Conservation (phyloP, 345 rosid genomes). For the Syzygium oleosum region DNA sequence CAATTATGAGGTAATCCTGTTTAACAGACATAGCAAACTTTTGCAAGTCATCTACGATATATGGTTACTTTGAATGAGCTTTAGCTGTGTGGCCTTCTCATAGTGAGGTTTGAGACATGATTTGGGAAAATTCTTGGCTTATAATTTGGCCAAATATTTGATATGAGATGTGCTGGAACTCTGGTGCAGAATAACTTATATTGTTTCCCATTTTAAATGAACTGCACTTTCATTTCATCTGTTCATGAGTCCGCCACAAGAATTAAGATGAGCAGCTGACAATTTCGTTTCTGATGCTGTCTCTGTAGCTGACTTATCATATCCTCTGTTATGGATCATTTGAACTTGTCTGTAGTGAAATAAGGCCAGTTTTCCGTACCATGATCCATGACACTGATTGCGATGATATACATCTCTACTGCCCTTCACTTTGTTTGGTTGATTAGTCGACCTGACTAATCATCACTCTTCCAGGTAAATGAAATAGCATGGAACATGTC, state of each 20-base stretch:
- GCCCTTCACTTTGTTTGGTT: background rate
- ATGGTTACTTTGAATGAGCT: background rate
- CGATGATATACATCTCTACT: background rate
- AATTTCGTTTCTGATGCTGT: background rate
- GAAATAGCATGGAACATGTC: slow-evolving; percentile 98
- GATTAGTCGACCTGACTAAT: background rate
- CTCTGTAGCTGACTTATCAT: background rate
- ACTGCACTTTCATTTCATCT: background rate
- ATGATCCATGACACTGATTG: background rate
- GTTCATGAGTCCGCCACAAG: background rate
- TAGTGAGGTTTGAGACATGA: background rate
- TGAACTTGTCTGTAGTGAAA: background rate
- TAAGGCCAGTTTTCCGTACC: background rate
- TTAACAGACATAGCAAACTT: background rate
- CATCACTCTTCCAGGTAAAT: slow-evolving; percentile 50
- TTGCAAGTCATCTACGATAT: background rate
- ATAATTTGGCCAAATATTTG: background rate
- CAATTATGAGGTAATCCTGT: slow-evolving; percentile 65
- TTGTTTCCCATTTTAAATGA: background rate
- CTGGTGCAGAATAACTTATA: background rate
- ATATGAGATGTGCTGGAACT: background rate
- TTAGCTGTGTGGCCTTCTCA: background rate
- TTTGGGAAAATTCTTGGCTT: background rate
- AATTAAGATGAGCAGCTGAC: background rate
- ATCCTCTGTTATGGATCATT: background rate